A percentile compares a stretch with the other conserved stretches of the same genome.
phyloP scores from a whole-genome alignment of 148 eudicot species.

The Amaranthus cruentus region DNA sequence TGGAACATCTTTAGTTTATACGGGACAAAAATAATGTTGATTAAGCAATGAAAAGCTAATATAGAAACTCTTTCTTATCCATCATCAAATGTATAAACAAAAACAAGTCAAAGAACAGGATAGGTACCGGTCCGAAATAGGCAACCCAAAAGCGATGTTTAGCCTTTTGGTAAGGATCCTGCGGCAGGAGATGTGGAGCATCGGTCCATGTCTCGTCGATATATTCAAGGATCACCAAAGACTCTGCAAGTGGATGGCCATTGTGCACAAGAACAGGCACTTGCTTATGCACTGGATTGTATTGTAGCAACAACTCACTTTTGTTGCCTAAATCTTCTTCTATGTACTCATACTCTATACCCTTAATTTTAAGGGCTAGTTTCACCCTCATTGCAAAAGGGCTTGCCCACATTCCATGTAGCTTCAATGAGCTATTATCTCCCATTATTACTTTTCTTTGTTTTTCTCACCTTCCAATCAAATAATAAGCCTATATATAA shows the following conservation, averaged over 20 bases:
- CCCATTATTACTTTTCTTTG: conserved; percentile 2
- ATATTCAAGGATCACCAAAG: conserved; percentile 48
- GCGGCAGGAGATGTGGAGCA: conserved; percentile 38
- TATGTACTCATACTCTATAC: conserved; percentile 32
- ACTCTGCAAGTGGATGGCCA: conserved; percentile 33
- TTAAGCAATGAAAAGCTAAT: too few relatives aligned
- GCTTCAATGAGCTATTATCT: conserved; percentile 22
- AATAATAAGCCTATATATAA: too few relatives aligned
- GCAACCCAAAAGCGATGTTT: conserved; percentile 49
- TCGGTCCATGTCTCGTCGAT: conserved; percentile 44
- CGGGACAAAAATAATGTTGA: too few relatives aligned
- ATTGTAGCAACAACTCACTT: conserved; percentile 25
- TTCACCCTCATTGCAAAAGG: conserved; percentile 23
- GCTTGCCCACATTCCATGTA: conserved; percentile 32
- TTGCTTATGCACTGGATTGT: conserved; percentile 34
- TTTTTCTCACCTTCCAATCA: not conserved
- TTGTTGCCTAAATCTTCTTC: conserved; percentile 31
- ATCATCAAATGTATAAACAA: too few relatives aligned
- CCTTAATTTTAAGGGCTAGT: conserved; percentile 31
- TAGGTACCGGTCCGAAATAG: conserved; percentile 18
- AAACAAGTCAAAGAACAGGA: not conserved
- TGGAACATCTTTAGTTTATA: too few relatives aligned
- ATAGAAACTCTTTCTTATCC: too few relatives aligned
- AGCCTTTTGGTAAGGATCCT: conserved; percentile 45
- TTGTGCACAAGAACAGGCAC: conserved; percentile 36